These are phyloP conservation scores for Asterionellopsis glacialis DNA, from an alignment of 108 stramenopile species.

Conservation along the genomic window DNA sequence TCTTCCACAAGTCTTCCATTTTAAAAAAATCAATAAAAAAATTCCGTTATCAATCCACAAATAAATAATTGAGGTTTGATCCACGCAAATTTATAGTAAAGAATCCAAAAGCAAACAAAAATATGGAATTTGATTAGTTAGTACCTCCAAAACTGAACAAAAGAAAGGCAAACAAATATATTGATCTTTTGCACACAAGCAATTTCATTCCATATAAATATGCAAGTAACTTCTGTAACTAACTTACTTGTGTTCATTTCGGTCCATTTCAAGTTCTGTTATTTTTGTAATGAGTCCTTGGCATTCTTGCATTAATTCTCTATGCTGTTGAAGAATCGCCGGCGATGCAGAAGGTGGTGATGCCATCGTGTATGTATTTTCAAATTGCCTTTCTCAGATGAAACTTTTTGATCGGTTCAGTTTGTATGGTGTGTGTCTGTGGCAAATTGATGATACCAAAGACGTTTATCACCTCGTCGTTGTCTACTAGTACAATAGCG, in stretches of 20 bases:
- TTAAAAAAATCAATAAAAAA: background rate
- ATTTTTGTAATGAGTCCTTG: conserved; percentile 44
- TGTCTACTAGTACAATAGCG: no score
- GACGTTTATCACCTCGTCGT: no score
- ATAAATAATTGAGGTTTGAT: background rate
- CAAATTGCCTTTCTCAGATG: no score
- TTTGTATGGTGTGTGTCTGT: no score
- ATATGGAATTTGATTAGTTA: background rate
- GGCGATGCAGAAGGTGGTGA: background rate
- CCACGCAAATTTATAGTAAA: background rate
- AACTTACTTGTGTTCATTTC: conserved; percentile 42
- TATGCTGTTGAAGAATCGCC: conserved; percentile 16
- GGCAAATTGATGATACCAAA: no score
- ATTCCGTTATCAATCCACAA: background rate
- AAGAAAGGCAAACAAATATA: no score
- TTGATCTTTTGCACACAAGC: background rate
- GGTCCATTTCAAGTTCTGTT: conserved; percentile 47
- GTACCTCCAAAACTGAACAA: no score
- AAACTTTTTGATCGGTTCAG: no score
- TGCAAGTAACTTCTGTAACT: background rate
- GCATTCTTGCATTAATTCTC: conserved; percentile 36
- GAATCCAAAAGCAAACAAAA: background rate
- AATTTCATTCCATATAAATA: background rate
- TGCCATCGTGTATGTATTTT: no score
- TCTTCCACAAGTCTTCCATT: conserved; percentile 88